These are phyloP conservation scores for Kodamaea neixiangensis DNA, from an alignment of 805 yeast genomes.

Conservation along the genomic window DNA sequence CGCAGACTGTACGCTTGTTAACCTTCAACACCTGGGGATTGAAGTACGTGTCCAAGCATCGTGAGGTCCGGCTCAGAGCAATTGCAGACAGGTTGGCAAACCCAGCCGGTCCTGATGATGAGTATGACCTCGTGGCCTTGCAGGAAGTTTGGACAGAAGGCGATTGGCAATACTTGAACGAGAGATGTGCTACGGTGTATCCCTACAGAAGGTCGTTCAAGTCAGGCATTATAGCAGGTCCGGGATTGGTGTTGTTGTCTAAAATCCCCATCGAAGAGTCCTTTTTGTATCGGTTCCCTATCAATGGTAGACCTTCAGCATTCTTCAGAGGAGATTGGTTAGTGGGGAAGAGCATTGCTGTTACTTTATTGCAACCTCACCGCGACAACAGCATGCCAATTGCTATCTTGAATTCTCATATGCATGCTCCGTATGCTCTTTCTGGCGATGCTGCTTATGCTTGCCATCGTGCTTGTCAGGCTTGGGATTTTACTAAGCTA, in stretches of 20 bases:
- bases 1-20: conserved; percentile 45
- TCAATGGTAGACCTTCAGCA: conserved; percentile 94
- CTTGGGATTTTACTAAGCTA: conserved; percentile 87
- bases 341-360: conserved; percentile 88
- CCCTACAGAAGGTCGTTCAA: conserved; percentile 72
- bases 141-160: conserved; percentile 91
- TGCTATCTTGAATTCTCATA: conserved; percentile 86
- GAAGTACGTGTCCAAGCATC: conserved; percentile 72
- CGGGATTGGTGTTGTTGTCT: conserved; percentile 85
- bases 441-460: conserved; percentile 86
- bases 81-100: conserved; percentile 67
- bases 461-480: conserved; percentile 91
- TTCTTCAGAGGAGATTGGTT: conserved; percentile 95
- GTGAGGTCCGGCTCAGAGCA: conserved; percentile 66
- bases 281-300: conserved; percentile 79
- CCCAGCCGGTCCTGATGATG: conserved; percentile 27
- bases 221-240: conserved; percentile 88
- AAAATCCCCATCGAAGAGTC: conserved; percentile 80
- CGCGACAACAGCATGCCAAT: conserved; percentile 51
- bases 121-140: conserved; percentile 84
- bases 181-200: conserved; percentile 44
- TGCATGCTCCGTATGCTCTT: conserved; percentile 93
- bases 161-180: conserved; percentile 72
- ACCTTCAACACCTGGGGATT: conserved; percentile 90
- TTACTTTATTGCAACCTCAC: conserved; percentile 61